Conservation (phyloP, 169 alveolate species). For the Eimeria falciformis region DNA sequence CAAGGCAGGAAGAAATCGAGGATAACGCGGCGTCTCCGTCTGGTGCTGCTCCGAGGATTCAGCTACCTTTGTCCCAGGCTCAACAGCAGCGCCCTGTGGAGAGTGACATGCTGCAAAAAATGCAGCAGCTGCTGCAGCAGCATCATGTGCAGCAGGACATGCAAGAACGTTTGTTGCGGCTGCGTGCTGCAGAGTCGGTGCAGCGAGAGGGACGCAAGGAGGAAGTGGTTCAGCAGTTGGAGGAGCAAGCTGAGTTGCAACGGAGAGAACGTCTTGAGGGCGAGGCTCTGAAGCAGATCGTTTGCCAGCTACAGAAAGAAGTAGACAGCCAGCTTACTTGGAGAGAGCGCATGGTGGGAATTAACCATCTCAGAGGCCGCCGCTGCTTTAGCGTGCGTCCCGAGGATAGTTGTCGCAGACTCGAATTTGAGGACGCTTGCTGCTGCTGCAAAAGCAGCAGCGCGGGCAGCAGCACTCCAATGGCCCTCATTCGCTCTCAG, state of each 20-base stretch:
- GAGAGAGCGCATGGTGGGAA: no score
- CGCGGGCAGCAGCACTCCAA: no score
- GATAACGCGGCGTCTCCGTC: not conserved
- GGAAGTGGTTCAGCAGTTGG: not conserved
- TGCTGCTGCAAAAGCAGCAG: no score
- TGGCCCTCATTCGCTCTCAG: no score
- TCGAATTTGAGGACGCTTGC: no score
- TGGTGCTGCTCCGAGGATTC: not conserved
- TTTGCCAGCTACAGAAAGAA: constrained; percentile 23
- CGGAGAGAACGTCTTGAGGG: not conserved
- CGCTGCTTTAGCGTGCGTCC: no score
- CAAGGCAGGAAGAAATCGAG: not conserved
- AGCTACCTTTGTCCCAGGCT: not conserved
- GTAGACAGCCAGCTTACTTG: no score
- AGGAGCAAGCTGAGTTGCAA: constrained; percentile 21
- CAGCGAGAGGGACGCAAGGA: constrained; percentile 1
- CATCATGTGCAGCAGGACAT: constrained; percentile 39
- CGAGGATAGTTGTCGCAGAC: no score
- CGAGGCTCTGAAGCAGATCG: constrained; percentile 2
- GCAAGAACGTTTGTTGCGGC: not conserved
- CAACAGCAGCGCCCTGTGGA: not conserved
- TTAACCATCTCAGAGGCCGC: no score
- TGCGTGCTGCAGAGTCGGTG: constrained; percentile 38
- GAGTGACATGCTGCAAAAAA: not conserved
- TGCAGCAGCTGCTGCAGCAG: constrained; percentile 29